These are phyloP conservation scores for Prunus campanulata DNA, from an alignment of 306 rosid species.

Conservation along the genomic window DNA sequence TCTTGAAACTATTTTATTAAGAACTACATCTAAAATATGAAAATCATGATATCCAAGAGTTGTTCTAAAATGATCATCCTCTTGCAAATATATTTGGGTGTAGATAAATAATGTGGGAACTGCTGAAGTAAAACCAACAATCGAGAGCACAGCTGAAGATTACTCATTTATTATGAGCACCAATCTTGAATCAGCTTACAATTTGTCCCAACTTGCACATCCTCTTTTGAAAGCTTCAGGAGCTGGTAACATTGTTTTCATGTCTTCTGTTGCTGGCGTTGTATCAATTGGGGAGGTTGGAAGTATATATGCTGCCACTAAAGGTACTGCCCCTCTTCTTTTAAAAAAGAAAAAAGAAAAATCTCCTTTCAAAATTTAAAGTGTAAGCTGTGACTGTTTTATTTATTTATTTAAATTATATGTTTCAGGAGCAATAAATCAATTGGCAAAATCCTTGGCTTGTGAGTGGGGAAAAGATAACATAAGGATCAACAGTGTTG, in stretches of 20 bases:
- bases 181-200: constrained; percentile 41
- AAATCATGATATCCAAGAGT: too few relatives aligned
- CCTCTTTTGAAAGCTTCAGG: constrained; percentile 40
- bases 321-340: constrained; percentile 26
- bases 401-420: not conserved
- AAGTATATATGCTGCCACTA: constrained; percentile 31
- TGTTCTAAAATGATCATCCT: too few relatives aligned
- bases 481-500: constrained; percentile 52
- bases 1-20: too few relatives aligned
- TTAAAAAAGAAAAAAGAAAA: too few relatives aligned
- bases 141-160: constrained; percentile 49
- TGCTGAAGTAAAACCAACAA: constrained; percentile 46
- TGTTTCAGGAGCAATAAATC: constrained; percentile 50
- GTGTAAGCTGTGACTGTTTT: not conserved
- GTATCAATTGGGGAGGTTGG: not conserved
- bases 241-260: constrained; percentile 29
- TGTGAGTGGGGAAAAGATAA: constrained; percentile 67
- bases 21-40: too few relatives aligned
- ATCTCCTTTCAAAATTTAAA: not conserved
- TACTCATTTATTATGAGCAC: constrained; percentile 22
- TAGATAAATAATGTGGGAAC: constrained; percentile 66
- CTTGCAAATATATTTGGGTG: constrained; percentile 14
- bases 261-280: constrained; percentile 33
- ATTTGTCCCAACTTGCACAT: constrained; percentile 38
- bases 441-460: constrained; percentile 46